Conservation (phyloP, 176 grass and related monocot genomes). For the Neostapfia colusana region DNA sequence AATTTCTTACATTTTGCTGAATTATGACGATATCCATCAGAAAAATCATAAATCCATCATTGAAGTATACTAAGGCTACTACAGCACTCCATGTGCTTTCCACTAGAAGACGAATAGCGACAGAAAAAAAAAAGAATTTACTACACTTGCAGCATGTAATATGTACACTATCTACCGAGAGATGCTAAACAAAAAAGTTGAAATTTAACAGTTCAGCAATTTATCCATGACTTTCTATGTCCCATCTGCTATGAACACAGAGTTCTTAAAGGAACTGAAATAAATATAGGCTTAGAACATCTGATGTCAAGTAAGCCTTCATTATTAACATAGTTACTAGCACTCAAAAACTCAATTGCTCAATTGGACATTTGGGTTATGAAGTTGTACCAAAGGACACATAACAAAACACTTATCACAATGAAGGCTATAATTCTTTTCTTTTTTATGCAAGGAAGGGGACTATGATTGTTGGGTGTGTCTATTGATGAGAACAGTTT, state of each 20-base stretch:
- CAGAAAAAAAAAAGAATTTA: slow-evolving; percentile 14
- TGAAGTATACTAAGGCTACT: slow-evolving; percentile 17
- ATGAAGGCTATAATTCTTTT: background rate
- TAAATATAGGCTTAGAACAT: background rate
- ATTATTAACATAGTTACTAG: background rate
- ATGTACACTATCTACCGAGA: slow-evolving; percentile 29
- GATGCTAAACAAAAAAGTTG: background rate
- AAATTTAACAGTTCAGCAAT: background rate
- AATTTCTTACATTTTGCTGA: slow-evolving; percentile 62
- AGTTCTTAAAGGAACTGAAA: background rate
- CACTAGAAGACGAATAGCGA: slow-evolving; percentile 23
- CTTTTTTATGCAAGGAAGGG: background rate
- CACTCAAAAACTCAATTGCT: background rate
- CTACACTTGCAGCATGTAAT: background rate
- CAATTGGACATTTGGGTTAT: no score
- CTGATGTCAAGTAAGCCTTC: slow-evolving; percentile 6
- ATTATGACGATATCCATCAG: slow-evolving; percentile 34
- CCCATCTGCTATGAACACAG: slow-evolving; percentile 9
- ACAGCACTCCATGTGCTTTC: background rate
- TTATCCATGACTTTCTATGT: background rate
- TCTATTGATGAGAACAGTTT: background rate
- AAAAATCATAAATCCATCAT: slow-evolving; percentile 10
- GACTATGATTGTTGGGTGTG: background rate
- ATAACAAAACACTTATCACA: slow-evolving; percentile 1
- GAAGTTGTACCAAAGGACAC: background rate